Evolutionary conservation across 441 rosid species (phyloP).

Genomic region (Pelargonium citronellum): DNA sequence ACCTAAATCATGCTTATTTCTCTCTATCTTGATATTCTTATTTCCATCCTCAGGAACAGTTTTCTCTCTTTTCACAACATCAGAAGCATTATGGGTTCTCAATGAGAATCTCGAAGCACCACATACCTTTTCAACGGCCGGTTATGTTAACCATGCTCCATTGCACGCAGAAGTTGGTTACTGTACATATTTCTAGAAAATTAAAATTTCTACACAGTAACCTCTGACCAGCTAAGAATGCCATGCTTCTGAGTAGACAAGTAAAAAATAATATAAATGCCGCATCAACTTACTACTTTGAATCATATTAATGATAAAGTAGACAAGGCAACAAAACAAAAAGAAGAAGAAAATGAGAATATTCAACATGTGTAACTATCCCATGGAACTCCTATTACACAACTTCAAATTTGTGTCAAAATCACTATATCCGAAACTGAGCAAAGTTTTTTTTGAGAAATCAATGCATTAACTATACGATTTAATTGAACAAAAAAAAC

Average conservation of each 20-base stretch:
- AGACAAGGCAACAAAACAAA: not conserved
- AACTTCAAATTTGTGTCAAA: not conserved
- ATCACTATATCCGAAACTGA: not conserved
- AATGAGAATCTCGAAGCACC: constrained; percentile 10
- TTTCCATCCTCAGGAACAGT: not conserved
- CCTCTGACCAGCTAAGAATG: constrained; percentile 16
- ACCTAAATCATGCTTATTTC: no score
- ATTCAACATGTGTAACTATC: not conserved
- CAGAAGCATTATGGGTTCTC: not conserved
- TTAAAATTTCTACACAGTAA: constrained; percentile 16
- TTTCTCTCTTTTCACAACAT: not conserved
- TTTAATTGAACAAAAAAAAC: not conserved
- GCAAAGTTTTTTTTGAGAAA: not conserved
- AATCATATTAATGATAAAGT: not conserved
- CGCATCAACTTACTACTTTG: not conserved
- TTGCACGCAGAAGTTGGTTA: constrained; percentile 13
- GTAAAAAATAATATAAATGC: constrained; percentile 10
- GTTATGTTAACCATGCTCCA: constrained; percentile 28
- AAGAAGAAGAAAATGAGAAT: no score
- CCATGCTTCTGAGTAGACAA: not conserved
- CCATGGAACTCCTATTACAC: not conserved
- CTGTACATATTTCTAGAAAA: constrained; percentile 16
- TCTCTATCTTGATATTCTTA: not conserved
- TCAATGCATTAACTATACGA: not conserved
- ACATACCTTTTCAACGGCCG: constrained; percentile 3